Conservation (phyloP, 306 rosid genomes). For the Begonia fuchsioides region DNA sequence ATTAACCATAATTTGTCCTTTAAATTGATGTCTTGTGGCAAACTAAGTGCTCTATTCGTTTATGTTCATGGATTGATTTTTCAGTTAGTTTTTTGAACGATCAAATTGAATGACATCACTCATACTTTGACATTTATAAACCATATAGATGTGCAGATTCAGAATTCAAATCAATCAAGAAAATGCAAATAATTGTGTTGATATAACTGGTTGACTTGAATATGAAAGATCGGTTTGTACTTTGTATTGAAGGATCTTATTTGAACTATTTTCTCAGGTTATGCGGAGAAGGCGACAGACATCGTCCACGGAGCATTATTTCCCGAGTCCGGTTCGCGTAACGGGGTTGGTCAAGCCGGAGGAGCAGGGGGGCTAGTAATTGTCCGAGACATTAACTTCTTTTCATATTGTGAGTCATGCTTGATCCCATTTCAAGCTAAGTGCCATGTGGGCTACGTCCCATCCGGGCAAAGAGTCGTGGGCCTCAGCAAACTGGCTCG, state of each 20-base stretch:
- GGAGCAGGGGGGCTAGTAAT: constrained; percentile 94
- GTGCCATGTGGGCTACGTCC: constrained; percentile 90
- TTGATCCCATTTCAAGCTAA: constrained; percentile 86
- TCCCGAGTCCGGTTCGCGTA: constrained; percentile 82
- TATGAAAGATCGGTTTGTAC: too few relatives aligned
- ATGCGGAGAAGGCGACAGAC: constrained; percentile 59
- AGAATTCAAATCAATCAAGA: too few relatives aligned
- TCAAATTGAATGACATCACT: too few relatives aligned
- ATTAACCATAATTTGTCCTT: too few relatives aligned
- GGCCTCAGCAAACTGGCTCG: constrained; percentile 93
- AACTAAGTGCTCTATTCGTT: too few relatives aligned
- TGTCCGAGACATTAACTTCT: constrained; percentile 77
- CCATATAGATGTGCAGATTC: too few relatives aligned
- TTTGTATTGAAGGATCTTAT: background rate
- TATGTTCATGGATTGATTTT: too few relatives aligned
- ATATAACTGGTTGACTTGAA: too few relatives aligned
- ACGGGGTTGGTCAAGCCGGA: constrained; percentile 73
- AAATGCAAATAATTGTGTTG: too few relatives aligned
- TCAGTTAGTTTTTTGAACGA: too few relatives aligned
- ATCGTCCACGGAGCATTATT: constrained; percentile 87
- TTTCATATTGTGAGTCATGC: constrained; percentile 89
- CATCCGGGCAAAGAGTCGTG: constrained; percentile 68
- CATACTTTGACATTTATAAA: too few relatives aligned
- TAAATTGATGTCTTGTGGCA: too few relatives aligned
- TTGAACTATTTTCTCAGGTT: constrained; percentile 33